phyloP scores from a whole-genome alignment of 768 basidiomycete genomes.

The Trametes cinnabarina region DNA sequence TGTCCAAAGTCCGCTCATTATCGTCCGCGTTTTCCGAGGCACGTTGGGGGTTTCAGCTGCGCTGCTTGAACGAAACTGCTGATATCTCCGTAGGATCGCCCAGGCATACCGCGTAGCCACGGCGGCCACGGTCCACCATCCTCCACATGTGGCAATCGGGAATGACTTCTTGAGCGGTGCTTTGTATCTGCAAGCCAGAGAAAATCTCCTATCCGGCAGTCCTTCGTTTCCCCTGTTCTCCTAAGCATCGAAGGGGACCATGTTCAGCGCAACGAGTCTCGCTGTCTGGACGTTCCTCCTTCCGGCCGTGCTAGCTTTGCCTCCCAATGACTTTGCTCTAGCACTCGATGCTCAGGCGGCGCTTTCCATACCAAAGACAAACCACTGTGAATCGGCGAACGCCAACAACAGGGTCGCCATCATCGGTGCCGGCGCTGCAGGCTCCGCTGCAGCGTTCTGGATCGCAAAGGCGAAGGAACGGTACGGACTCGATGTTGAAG shows the following conservation, averaged over 20 bases:
- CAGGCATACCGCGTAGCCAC: too few species aligned
- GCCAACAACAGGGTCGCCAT: conserved; percentile 67
- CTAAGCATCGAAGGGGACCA: background rate
- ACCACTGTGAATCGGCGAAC: background rate
- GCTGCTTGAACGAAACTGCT: too few species aligned
- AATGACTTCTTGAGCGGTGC: too few species aligned
- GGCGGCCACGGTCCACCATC: too few species aligned
- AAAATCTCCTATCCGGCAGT: too few species aligned
- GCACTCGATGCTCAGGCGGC: background rate
- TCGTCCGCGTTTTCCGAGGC: too few species aligned
- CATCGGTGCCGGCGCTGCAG: conserved; percentile 88
- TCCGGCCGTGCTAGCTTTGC: background rate
- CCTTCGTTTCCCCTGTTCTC: too few species aligned
- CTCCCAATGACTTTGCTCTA: background rate
- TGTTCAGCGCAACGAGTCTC: background rate
- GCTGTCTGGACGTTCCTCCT: background rate
- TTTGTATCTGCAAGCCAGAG: too few species aligned
- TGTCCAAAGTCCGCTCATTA: too few species aligned
- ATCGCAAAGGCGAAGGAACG: conserved; percentile 75
- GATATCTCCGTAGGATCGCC: too few species aligned
- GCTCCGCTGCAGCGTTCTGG: conserved; percentile 82
- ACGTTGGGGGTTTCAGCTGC: too few species aligned
- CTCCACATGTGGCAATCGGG: too few species aligned
- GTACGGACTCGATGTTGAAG: conserved; percentile 63
- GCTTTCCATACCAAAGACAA: background rate